A percentile compares a stretch with the other conserved stretches of the same genome.
phyloP scores from a whole-genome alignment of 2,329 filamentous ascomycete genomes.

The Didymellaceae sp. region DNA sequence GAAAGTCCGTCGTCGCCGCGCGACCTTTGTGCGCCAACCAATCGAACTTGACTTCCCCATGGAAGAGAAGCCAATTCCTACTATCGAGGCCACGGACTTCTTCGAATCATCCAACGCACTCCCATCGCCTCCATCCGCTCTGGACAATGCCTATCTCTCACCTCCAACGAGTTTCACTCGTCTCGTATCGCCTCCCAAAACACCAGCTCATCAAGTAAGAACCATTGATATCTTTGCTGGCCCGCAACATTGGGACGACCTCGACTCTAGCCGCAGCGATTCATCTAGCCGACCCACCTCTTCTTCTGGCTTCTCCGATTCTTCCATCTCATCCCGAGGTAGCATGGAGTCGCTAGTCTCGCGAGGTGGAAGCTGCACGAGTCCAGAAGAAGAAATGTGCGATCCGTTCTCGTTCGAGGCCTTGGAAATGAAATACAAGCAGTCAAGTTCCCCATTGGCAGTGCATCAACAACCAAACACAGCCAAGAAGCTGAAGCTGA shows the following conservation, averaged over 20 bases:
- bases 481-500: slow-evolving; percentile 53
- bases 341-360: slow-evolving; percentile 64
- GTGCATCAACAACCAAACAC: slow-evolving; percentile 34
- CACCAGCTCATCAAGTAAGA: slow-evolving; percentile 53
- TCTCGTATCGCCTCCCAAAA: slow-evolving; percentile 57
- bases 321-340: slow-evolving; percentile 65
- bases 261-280: slow-evolving; percentile 46
- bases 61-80: slow-evolving; percentile 51
- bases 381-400: slow-evolving; percentile 63
- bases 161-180: slow-evolving; percentile 48
- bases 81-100: slow-evolving; percentile 57
- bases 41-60: slow-evolving; percentile 37
- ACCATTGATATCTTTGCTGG: slow-evolving; percentile 37
- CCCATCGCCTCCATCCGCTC: slow-evolving; percentile 29
- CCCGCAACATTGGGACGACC: slow-evolving; percentile 42
- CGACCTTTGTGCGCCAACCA: slow-evolving; percentile 38
- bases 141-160: slow-evolving; percentile 51
- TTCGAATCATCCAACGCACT: slow-evolving; percentile 36
- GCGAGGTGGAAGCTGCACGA: slow-evolving; percentile 65
- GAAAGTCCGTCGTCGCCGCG: slow-evolving; percentile 57
- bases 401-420: slow-evolving; percentile 62
- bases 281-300: slow-evolving; percentile 63
- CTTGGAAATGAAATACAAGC: slow-evolving; percentile 37
- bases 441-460: slow-evolving; percentile 42
- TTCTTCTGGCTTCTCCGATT: slow-evolving; percentile 66